Conservation (phyloP, 116 monocot species). For the Dioscorea cayenensis region DNA sequence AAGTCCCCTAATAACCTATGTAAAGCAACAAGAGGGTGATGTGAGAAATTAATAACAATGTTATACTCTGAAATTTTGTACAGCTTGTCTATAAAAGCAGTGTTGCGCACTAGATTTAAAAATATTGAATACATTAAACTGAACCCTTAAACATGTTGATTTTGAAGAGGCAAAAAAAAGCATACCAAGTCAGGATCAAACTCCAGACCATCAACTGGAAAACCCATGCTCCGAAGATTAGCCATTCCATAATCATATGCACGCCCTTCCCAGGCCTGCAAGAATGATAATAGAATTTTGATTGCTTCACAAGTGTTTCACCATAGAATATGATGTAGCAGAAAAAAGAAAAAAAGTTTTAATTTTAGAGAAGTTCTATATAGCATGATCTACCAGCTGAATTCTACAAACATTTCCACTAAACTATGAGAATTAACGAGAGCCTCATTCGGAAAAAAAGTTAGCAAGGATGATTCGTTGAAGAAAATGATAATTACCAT, state of each 20-base stretch:
- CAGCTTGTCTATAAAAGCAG: background rate
- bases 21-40: background rate
- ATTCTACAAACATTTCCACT: too few relatives aligned
- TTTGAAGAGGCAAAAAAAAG: background rate
- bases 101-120: background rate
- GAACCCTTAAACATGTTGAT: background rate
- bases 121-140: background rate
- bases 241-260: slow-evolving; percentile 98
- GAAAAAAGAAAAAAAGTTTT: background rate
- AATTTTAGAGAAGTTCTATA: background rate
- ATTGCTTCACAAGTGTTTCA: background rate
- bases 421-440: too few relatives aligned
- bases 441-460: background rate
- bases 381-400: too few relatives aligned
- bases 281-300: background rate
- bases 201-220: slow-evolving; percentile 77
- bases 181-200: slow-evolving; percentile 95
- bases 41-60: background rate
- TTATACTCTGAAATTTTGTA: background rate
- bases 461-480: background rate
- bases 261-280: slow-evolving; percentile 98
- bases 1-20: slow-evolving; percentile 92
- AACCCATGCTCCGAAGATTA: slow-evolving; percentile 84
- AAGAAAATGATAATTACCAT: slow-evolving; percentile 46
- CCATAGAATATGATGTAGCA: background rate